Percentiles rank a stretch among this genome's conserved stretches.
These are phyloP conservation scores for Parathielavia hyrcaniae DNA, from an alignment of 495 filamentous ascomycete genomes.

Conservation along the genomic window DNA sequence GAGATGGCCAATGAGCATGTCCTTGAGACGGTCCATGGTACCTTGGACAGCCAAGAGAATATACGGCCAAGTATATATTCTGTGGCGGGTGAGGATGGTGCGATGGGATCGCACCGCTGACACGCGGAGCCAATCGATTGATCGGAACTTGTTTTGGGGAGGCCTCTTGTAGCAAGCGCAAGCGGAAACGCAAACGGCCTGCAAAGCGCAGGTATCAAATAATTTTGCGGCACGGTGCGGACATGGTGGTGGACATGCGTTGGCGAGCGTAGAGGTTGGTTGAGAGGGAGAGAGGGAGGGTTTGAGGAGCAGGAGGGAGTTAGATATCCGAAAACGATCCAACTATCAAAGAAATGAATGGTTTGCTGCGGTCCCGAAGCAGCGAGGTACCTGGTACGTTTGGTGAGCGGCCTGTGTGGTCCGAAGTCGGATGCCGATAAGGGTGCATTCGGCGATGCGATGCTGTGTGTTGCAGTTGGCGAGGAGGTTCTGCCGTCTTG, in stretches of 20 bases:
- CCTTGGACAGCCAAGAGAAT: not conserved
- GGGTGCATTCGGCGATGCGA: not conserved
- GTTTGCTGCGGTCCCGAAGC: not conserved
- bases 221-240: conserved; percentile 8
- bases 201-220: conserved; percentile 11
- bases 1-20: conserved; percentile 35
- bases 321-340: not conserved
- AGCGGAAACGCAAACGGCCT: not conserved
- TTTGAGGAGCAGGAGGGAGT: not conserved
- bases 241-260: conserved; percentile 6
- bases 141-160: not conserved
- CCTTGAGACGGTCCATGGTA: conserved; percentile 23
- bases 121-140: not conserved
- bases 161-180: not conserved
- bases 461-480: not conserved
- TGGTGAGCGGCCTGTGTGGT: too few relatives aligned
- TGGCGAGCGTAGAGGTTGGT: not conserved
- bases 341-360: not conserved
- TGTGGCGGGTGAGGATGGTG: not conserved
- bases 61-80: not conserved
- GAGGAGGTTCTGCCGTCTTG: not conserved
- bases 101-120: not conserved
- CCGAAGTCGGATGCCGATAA: not conserved
- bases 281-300: not conserved
- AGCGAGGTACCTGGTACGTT: not conserved